Percentiles rank a stretch among this genome's conserved stretches.
Evolutionary conservation across 2,329 filamentous ascomycete species (phyloP).

Genomic region (Pseudocercospora fijiensis): DNA sequence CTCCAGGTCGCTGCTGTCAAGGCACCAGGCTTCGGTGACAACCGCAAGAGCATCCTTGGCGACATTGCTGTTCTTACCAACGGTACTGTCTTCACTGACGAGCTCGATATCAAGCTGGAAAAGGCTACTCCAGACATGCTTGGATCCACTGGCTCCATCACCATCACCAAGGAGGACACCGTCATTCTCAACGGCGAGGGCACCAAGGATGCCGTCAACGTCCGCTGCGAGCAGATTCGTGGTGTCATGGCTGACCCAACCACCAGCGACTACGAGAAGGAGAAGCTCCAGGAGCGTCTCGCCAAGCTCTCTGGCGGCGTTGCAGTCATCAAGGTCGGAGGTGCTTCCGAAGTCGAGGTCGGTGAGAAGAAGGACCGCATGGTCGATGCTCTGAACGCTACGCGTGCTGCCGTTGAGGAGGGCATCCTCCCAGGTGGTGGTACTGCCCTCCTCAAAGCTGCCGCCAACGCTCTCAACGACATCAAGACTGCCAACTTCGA

Average conservation of each 20-base stretch:
- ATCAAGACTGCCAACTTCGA: constrained; percentile 95
- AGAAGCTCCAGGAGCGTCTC: constrained; percentile 99
- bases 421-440: constrained; percentile 98
- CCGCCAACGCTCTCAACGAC: constrained; percentile 77
- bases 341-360: constrained; percentile 96
- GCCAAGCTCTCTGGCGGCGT: constrained; percentile 99
- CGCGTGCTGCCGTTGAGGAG: constrained; percentile 96
- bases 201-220: constrained; percentile 85
- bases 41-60: constrained; percentile 99
- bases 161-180: constrained; percentile 99
- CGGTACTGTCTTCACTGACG: constrained; percentile 94
- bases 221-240: constrained; percentile 98
- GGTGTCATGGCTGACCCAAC: constrained; percentile 90
- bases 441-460: constrained; percentile 95
- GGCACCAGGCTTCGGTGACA: constrained; percentile 98
- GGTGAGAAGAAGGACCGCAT: constrained; percentile 99
- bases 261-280: constrained; percentile 99
- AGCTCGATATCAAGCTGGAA: constrained; percentile 98
- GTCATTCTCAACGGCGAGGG: constrained; percentile 97
- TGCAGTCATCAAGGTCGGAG: constrained; percentile 98
- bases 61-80: constrained; percentile 95
- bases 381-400: constrained; percentile 96
- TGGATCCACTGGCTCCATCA: constrained; percentile 95
- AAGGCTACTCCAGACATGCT: constrained; percentile 96
- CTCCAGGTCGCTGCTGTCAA: constrained; percentile 98